phyloP scores from a whole-genome alignment of 2,329 filamentous ascomycete species.

The Fusarium liriodendri region DNA sequence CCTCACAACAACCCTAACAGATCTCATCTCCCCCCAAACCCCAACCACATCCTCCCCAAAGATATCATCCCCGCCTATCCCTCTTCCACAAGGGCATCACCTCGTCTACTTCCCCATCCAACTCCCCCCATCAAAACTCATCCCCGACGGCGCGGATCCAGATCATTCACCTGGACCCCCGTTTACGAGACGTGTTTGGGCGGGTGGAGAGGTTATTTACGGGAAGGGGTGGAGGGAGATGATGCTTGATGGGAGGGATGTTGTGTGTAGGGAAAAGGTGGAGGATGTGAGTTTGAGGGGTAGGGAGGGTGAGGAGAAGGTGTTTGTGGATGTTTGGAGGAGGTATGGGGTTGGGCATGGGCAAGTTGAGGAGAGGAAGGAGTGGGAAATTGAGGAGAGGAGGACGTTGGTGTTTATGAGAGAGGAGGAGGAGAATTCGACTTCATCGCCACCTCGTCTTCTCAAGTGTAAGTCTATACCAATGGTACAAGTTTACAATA shows the following conservation, averaged over 20 bases:
- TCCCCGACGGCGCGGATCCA: conserved; percentile 86
- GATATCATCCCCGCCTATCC: conserved; percentile 37
- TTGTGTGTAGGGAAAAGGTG: conserved; percentile 60
- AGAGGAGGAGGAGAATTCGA: conserved; percentile 40
- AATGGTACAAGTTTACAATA: not conserved
- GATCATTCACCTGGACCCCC: conserved; percentile 79
- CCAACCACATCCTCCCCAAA: conserved; percentile 24
- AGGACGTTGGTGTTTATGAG: conserved; percentile 66
- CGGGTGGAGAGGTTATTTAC: conserved; percentile 78
- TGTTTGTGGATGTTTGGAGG: conserved; percentile 64
- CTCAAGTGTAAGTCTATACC: conserved; percentile 44
- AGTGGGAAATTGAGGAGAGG: conserved; percentile 57
- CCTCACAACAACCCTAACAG: conserved; percentile 70
- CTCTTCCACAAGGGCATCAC: conserved; percentile 77
- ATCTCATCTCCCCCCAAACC: conserved; percentile 56
- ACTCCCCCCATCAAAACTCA: conserved; percentile 69
- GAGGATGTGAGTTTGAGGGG: conserved; percentile 52
- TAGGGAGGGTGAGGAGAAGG: conserved; percentile 53
- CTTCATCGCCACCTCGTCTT: conserved; percentile 26
- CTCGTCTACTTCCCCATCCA: conserved; percentile 88
- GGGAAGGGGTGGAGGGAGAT: conserved; percentile 44
- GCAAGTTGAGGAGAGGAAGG: conserved; percentile 3
- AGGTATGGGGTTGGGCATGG: conserved; percentile 52
- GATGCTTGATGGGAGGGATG: conserved; percentile 52
- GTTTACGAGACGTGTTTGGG: conserved; percentile 87